Evolutionary conservation across 2,329 filamentous ascomycete genomes (phyloP), one percentile per base, ranked within the genome.

Genomic region (Lecanicillium sp.): DNA sequence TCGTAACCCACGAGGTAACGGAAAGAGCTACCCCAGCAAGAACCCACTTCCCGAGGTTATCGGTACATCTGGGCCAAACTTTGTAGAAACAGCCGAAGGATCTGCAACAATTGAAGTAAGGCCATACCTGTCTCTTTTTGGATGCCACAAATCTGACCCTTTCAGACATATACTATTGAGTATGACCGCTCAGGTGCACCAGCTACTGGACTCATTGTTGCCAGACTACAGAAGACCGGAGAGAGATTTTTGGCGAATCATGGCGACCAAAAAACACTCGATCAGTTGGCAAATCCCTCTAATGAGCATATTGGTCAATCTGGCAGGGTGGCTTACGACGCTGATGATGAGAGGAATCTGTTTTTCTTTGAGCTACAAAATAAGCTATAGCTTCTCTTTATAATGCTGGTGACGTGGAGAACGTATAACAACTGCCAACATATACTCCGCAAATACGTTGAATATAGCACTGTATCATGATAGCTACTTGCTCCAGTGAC

Each of bases 91-190:
- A 5, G 51, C 51, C 3, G 19, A 47, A 9, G 53, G 53, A 4
- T 25, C 43, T 17, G 54, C 52, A 12, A 19, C 37, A 0, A 51
- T 56, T 3, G 54, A 56, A 46, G 54, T 55, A 35, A 9, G 38
- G n/a, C n/a, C n/a, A n/a, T n/a, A n/a, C n/a, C n/a, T n/a, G n/a
- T n/a, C n/a, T 47, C n/a, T 17, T 33, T 6, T 17, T 4, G n/a
- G 16, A 27, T 29, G n/a, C 6, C 25, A 33, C 32, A 7, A 11
- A 11, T 14, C 18, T 32, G 15, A 33, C 28, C 17, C n/a, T 19
- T 25, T 4, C 36, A 58, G 55, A 56, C 54, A 2, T 59, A 54
- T 5, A 58, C 56, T 0, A 46, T 59, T 3, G 54, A 59, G 11
- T 54, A 49, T n/a, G 45, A 49, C 28, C 51, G 54, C 4, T 40